Percentiles rank a stretch among this genome's conserved stretches.
These are phyloP conservation scores for Nannochloropsis gaditana DNA, from an alignment of 108 stramenopile genomes.

Conservation along the genomic window DNA sequence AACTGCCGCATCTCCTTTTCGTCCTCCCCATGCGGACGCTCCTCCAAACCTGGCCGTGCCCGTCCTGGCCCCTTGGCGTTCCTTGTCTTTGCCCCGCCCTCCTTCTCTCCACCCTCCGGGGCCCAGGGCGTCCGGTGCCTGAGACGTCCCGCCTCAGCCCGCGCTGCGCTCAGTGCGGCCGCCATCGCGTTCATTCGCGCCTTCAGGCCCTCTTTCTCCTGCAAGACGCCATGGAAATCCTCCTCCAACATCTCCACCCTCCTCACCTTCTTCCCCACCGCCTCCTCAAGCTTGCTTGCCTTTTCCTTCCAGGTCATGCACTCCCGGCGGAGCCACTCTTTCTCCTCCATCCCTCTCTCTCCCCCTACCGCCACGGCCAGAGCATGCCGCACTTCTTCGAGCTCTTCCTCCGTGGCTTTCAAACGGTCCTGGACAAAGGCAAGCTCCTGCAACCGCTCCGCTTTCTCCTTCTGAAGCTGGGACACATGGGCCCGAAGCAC, in stretches of 20 bases:
- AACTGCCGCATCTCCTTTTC: not conserved
- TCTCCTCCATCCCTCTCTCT: constrained; percentile 15
- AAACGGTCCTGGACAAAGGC: not conserved
- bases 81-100: not conserved
- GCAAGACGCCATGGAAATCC: not conserved
- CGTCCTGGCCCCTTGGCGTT: not conserved
- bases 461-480: constrained; percentile 1
- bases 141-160: not conserved
- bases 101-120: not conserved
- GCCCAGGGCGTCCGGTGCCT: not conserved
- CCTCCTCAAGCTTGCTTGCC: not conserved
- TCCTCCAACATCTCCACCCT: constrained; percentile 14
- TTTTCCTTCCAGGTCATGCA: not conserved
- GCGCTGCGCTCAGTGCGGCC: not conserved
- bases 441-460: not conserved
- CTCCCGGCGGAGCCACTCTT: not conserved
- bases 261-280: not conserved
- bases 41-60: not conserved
- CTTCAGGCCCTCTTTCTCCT: not conserved
- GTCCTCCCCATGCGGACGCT: not conserved
- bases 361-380: not conserved
- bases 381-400: not conserved
- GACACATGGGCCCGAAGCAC: not conserved
- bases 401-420: not conserved
- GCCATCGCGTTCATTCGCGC: not conserved